phyloP scores from a whole-genome alignment of 768 basidiomycete species.

The Suillus clintonianus region DNA sequence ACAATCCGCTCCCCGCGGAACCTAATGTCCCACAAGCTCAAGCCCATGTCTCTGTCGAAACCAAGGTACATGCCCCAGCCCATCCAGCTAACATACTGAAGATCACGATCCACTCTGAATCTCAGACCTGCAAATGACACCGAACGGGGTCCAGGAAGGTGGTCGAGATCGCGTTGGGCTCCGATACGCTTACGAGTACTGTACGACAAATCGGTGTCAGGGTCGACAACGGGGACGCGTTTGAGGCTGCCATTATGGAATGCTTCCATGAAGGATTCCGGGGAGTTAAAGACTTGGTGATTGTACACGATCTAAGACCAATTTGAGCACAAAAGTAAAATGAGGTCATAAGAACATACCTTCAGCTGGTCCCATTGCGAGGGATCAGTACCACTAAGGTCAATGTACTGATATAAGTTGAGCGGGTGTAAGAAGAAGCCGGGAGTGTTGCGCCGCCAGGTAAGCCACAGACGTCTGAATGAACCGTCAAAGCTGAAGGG shows the following conservation, averaged over 20 bases:
- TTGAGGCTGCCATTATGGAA: constrained; percentile 54
- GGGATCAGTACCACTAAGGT: constrained; percentile 54
- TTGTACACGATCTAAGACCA: constrained; percentile 54
- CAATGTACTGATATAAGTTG: constrained; percentile 58
- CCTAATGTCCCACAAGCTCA: constrained; percentile 59
- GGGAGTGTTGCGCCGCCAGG: constrained; percentile 49
- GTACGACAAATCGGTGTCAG: constrained; percentile 42
- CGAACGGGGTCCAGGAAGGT: constrained; percentile 63
- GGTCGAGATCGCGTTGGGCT: constrained; percentile 54
- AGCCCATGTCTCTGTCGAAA: constrained; percentile 68
- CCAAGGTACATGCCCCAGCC: constrained; percentile 63
- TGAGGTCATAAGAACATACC: constrained; percentile 25
- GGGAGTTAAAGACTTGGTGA: constrained; percentile 51
- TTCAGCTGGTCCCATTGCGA: constrained; percentile 53
- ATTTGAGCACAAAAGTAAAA: not conserved
- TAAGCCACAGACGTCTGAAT: constrained; percentile 57
- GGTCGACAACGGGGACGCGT: constrained; percentile 36
- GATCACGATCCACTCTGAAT: constrained; percentile 53
- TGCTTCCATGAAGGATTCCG: constrained; percentile 52
- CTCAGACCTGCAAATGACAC: constrained; percentile 62
- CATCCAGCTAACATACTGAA: constrained; percentile 68
- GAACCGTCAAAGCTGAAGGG: constrained; percentile 63
- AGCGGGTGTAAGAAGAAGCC: constrained; percentile 57
- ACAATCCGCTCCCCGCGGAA: constrained; percentile 61
- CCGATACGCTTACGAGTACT: constrained; percentile 45